Conservation (phyloP, 2,329 filamentous ascomycete species). For the Ophiostoma piceae region DNA sequence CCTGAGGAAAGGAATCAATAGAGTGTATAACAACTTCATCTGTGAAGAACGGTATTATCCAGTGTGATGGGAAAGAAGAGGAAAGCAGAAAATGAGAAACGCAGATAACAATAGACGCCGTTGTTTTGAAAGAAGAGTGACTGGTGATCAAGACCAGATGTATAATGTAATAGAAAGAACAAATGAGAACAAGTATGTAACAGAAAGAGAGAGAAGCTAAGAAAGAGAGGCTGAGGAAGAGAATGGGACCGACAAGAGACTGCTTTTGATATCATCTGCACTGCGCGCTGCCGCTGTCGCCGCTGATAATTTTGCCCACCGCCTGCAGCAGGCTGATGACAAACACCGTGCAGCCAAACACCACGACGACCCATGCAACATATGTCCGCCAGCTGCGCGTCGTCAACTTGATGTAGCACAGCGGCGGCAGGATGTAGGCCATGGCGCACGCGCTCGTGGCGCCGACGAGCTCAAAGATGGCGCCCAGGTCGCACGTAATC, state of each 20-base stretch:
- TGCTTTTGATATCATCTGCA: conserved; percentile 21
- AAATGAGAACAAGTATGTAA: neutral
- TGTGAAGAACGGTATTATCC: neutral
- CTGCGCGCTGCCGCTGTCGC: conserved; percentile 17
- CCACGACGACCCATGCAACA: conserved; percentile 65
- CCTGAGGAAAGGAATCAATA: neutral
- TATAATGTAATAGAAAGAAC: neutral
- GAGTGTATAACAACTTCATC: neutral
- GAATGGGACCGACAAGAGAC: neutral
- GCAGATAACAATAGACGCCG: neutral
- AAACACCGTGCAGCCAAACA: conserved; percentile 77
- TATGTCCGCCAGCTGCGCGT: conserved; percentile 69
- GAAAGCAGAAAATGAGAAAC: neutral
- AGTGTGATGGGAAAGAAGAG: neutral
- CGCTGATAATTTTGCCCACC: conserved; percentile 57
- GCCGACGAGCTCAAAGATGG: conserved; percentile 93
- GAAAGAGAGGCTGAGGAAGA: neutral
- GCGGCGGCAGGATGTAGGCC: conserved; percentile 88
- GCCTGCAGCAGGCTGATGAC: conserved; percentile 71
- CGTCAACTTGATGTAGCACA: conserved; percentile 92
- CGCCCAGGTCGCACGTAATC: conserved; percentile 85
- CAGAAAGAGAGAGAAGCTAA: neutral
- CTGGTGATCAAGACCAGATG: neutral
- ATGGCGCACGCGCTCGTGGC: conserved; percentile 90
- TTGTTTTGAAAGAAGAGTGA: neutral